phyloP scores from a whole-genome alignment of 768 basidiomycete species.

The Mycena indigotica region DNA sequence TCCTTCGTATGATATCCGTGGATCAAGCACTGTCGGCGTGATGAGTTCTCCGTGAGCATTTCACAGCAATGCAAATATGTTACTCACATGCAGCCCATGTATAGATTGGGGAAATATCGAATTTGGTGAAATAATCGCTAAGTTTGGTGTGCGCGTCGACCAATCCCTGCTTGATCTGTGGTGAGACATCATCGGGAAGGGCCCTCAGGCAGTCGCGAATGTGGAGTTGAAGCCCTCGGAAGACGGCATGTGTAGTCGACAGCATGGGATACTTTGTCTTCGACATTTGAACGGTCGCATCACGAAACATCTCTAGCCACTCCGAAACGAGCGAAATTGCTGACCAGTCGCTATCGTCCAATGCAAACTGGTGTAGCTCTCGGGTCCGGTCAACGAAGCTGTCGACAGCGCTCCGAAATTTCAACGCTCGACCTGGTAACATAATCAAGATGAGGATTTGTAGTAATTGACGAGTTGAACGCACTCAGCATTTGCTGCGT shows the following conservation, averaged over 20 bases:
- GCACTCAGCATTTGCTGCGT: constrained; percentile 35
- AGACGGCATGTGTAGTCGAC: constrained; percentile 5
- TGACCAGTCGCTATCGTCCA: constrained; percentile 2
- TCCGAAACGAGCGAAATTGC: neutral
- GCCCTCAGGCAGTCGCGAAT: neutral
- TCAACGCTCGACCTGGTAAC: constrained; percentile 3
- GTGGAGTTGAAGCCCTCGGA: constrained; percentile 6
- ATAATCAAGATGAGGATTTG: neutral
- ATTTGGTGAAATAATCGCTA: neutral
- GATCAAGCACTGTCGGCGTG: too few relatives aligned
- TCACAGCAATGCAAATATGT: too few relatives aligned
- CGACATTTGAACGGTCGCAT: constrained; percentile 23
- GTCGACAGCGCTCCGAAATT: constrained; percentile 3
- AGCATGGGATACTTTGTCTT: constrained; percentile 17
- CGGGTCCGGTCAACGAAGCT: neutral
- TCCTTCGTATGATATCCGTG: too few relatives aligned
- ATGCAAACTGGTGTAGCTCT: neutral
- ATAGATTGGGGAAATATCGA: constrained; percentile 1
- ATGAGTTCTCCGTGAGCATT: too few relatives aligned
- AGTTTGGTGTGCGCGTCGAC: neutral
- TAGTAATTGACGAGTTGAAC: neutral
- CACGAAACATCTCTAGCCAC: constrained; percentile 7
- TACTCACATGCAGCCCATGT: too few relatives aligned
- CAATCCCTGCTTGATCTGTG: neutral
- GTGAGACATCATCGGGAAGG: neutral